Evolutionary conservation across 2,329 filamentous ascomycete genomes (phyloP), one percentile per base, ranked within the genome.

Genomic region (Penicillium sp.): DNA sequence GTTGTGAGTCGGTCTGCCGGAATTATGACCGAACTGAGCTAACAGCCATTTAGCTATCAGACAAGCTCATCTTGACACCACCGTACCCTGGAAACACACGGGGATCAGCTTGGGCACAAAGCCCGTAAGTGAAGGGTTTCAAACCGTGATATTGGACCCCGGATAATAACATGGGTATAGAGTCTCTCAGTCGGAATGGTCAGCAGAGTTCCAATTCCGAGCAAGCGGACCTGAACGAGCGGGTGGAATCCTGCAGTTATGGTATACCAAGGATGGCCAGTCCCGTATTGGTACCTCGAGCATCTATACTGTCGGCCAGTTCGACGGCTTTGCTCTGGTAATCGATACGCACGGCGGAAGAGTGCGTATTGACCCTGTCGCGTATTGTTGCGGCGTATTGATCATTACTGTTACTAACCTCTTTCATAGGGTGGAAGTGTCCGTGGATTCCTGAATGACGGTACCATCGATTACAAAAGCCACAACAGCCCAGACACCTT

Each of bases 401-500:
- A 40, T 47, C n/a, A 44, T n/a, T 44, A 6, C 36, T 39, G 4
- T 29, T 44, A 50, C 48, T 57, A 23, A 41, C 56, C 39, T 36
- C 21, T 25, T 23, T 5, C 25, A 51, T 55, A 81, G 77, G 87
- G 86, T 50, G 94, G 94, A 64, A 92, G 88, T 76, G 82, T 99
- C 62, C 85, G 94, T 58, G 94, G 90, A 19, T 99, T 97, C 79
- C 79, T 99, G 64, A 99, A 97, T 77, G 94, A 97, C 73, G 93
- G 92, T 48, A 84, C 80, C 38, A 87, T 84, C 64, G 90, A 96
- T 73, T 97, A 88, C 80, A 87, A 86, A 69, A 81, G 82, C 55
- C 88, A 92, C 66, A 82, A 86, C 64, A 88, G 85, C 67, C 86
- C 96, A 16, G 92, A 97, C 76, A 87, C 84, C 65, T 82, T 97